phyloP scores from a whole-genome alignment of 805 yeast genomes.

The Saturnispora serradocipensis region DNA sequence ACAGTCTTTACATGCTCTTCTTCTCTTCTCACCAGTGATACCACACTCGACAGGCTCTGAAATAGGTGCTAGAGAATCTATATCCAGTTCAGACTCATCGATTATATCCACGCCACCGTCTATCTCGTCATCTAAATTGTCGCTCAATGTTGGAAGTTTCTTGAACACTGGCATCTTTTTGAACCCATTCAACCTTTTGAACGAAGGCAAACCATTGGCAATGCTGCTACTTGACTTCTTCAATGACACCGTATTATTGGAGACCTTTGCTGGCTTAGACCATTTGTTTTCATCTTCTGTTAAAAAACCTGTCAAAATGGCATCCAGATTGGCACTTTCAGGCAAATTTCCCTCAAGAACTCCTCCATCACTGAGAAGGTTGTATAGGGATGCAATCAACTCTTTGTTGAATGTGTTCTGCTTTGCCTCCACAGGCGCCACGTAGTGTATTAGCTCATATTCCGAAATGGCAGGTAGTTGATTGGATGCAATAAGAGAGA shows the following conservation, averaged over 20 bases:
- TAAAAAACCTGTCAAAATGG: slow-evolving; percentile 58
- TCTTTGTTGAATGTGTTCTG: slow-evolving; percentile 38
- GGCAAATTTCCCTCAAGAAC: slow-evolving; percentile 46
- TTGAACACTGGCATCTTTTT: slow-evolving; percentile 4
- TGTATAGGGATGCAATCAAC: slow-evolving; percentile 32
- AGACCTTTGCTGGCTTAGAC: slow-evolving; percentile 38
- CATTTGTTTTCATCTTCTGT: slow-evolving; percentile 37
- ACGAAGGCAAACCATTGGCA: slow-evolving; percentile 19
- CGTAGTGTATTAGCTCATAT: slow-evolving; percentile 40
- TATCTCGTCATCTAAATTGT: slow-evolving; percentile 11
- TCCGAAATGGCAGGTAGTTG: slow-evolving; percentile 26
- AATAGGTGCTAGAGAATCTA: slow-evolving; percentile 30
- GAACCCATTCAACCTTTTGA: slow-evolving; percentile 19
- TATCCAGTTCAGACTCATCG: slow-evolving; percentile 32
- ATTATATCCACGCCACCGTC: slow-evolving; percentile 15
- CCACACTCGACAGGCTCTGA: slow-evolving; percentile 50
- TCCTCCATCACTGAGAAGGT: slow-evolving; percentile 37
- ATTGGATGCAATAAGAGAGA: slow-evolving; percentile 47
- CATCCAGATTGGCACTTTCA: slow-evolving; percentile 44
- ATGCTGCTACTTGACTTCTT: slow-evolving; percentile 10
- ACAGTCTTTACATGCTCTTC: slow-evolving; percentile 97
- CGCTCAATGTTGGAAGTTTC: slow-evolving; percentile 27
- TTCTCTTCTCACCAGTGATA: slow-evolving; percentile 47
- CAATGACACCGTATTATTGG: slow-evolving; percentile 16
- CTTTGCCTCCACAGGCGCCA: slow-evolving; percentile 45